phyloP scores from a whole-genome alignment of 1,284 basidiomycete species.

The Heterobasidion irregulare region DNA sequence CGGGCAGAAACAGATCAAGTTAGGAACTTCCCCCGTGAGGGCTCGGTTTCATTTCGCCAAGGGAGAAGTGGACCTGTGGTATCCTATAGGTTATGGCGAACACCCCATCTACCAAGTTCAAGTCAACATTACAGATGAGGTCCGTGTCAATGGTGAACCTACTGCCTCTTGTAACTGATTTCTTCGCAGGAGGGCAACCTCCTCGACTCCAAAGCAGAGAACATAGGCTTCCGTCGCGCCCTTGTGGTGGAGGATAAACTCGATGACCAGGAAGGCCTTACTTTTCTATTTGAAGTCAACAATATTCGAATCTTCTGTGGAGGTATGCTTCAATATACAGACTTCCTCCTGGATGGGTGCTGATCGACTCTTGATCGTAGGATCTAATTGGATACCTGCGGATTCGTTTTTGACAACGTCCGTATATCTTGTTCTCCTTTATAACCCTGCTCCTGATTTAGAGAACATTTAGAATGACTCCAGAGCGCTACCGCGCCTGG shows the following conservation, averaged over 20 bases:
- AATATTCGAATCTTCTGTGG: conserved; percentile 84
- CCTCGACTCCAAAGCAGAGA: conserved; percentile 44
- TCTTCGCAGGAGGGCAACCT: conserved; percentile 33
- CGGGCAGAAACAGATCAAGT: conserved; percentile 26
- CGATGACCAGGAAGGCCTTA: conserved; percentile 61
- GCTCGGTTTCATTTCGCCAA: conserved; percentile 43
- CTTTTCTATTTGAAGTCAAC: conserved; percentile 87
- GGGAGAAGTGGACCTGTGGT: conserved; percentile 69
- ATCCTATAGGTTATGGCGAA: conserved; percentile 73
- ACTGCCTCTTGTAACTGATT: background rate
- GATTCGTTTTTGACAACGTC: conserved; percentile 82
- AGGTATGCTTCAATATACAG: conserved; percentile 29
- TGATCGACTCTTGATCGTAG: conserved; percentile 21
- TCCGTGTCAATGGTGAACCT: conserved; percentile 18
- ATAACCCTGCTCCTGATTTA: background rate
- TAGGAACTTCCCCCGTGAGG: conserved; percentile 28
- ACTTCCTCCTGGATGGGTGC: background rate
- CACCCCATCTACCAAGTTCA: conserved; percentile 71
- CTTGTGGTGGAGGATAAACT: conserved; percentile 71
- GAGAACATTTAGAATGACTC: conserved; percentile 26
- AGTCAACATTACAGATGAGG: conserved; percentile 42
- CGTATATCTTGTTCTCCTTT: conserved; percentile 13
- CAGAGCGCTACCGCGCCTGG: conserved; percentile 56
- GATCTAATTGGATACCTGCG: conserved; percentile 90
- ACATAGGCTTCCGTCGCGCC: conserved; percentile 70